A percentile compares a stretch with the other conserved stretches of the same genome.
Evolutionary conservation across 176 grass and related monocot species (phyloP).

Genomic region (Cenchrus americanus): DNA sequence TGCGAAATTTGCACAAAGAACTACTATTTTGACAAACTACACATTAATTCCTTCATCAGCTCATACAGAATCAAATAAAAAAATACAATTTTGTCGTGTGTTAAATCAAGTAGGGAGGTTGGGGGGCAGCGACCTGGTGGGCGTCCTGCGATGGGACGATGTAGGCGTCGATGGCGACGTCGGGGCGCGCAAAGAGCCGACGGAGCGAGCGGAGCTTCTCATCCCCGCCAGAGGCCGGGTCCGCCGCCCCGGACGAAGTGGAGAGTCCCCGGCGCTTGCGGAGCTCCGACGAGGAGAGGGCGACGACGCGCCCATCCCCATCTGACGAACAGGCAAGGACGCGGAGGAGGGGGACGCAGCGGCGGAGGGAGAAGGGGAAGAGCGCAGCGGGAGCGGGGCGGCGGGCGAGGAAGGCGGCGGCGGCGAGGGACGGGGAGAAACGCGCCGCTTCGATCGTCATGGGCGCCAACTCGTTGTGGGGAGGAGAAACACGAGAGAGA

Average conservation of each 20-base stretch:
- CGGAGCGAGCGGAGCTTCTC: conserved; percentile 78
- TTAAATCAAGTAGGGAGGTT: neutral
- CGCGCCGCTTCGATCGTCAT: conserved; percentile 47
- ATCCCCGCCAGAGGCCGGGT: conserved; percentile 33
- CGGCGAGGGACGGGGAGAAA: conserved; percentile 48
- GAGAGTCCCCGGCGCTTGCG: conserved; percentile 53
- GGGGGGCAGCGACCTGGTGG: conserved; percentile 61
- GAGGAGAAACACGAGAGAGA: neutral
- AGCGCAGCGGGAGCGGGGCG: neutral
- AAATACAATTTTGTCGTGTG: neutral
- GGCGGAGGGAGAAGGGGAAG: conserved; percentile 30
- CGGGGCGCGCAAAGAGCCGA: conserved; percentile 66
- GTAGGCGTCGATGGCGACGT: conserved; percentile 82
- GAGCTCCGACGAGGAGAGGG: conserved; percentile 75
- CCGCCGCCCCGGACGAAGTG: neutral
- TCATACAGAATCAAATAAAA: neutral
- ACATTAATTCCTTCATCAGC: neutral
- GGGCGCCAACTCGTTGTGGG: neutral
- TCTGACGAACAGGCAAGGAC: conserved; percentile 28
- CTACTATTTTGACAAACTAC: neutral
- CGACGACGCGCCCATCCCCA: conserved; percentile 53
- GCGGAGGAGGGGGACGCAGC: conserved; percentile 34
- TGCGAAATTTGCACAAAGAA: neutral
- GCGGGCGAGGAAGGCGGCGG: conserved; percentile 39
- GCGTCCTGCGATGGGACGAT: conserved; percentile 96